Base-by-base conservation (phyloP, 139 green algal species). In the Chlamydomonas incerta region DNA sequence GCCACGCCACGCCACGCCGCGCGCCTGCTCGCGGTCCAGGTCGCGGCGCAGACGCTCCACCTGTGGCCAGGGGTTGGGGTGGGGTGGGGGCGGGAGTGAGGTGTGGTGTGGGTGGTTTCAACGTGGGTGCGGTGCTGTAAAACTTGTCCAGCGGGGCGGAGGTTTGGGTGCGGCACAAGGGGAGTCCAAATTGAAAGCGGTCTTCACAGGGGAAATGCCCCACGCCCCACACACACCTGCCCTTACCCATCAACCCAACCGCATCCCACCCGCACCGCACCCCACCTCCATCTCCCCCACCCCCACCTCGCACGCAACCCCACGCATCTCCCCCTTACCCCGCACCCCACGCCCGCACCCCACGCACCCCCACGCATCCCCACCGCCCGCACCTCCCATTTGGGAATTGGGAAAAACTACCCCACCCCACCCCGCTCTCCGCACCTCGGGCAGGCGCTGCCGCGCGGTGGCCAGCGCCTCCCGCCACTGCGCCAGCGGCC, bases 381-480 rank as follows among this genome's bases (percentile, higher is more conserved):
- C 68, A 8, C 18, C 35, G 10, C 68, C 33, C 21, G 35, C 34
- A 17, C 68, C 10, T 8, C 14, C 68, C 68, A n/a, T 8, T 1
- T 41, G 41, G 6, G 6, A 50, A 50, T 8, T 8, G 41, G 6
- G 6, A 50, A 5, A 50, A 50, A 5, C n/a, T 0, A 0, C n/a
- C 6, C n/a, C n/a, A 41, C 65, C n/a, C 65, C n/a, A 23, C 65
- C 3, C n/a, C 11, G n/a, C n/a, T 20, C 15, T 10, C 24, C 74
- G 26, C 58, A 83, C 79, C 79, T 75, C 79, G 8, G 77, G 77
- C 62, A 83, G 77, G 11, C 77, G 63, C 52, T 84, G 77, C 70
- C 60, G 35, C 33, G 83, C 87, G 57, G 80, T 81, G 31, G 75
- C 87, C 57, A 90, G 87, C 17, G 87, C 87, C 66, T 90, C 74